Conservation (phyloP, 1,284 basidiomycete genomes). For the Apiotrichum mycotoxinovorans region DNA sequence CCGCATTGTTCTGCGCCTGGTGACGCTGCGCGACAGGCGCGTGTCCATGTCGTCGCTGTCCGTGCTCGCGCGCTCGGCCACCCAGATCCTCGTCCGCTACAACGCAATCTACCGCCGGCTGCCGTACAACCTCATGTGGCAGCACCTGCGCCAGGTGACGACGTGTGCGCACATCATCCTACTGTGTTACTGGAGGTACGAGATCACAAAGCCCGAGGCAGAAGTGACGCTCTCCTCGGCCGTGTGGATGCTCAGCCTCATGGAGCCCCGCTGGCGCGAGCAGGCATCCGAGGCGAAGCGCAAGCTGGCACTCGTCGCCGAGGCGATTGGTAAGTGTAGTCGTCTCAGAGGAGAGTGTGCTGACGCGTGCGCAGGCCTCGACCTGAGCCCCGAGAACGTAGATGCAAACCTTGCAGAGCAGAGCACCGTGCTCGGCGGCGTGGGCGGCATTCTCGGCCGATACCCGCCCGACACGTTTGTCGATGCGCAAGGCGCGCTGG, state of each 20-base stretch:
- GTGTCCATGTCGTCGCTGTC: slow-evolving; percentile 17
- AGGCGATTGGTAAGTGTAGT: slow-evolving; percentile 7
- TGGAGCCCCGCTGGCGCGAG: slow-evolving; percentile 16
- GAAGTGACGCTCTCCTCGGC: slow-evolving; percentile 16
- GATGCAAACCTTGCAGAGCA: not conserved
- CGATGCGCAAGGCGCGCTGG: slow-evolving; percentile 7
- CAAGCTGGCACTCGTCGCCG: slow-evolving; percentile 12
- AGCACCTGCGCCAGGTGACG: slow-evolving; percentile 19
- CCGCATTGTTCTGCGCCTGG: slow-evolving; percentile 12
- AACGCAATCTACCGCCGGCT: slow-evolving; percentile 11
- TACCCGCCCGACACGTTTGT: not conserved
- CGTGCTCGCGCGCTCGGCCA: slow-evolving; percentile 21
- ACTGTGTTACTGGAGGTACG: slow-evolving; percentile 20
- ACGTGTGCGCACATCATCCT: slow-evolving; percentile 24
- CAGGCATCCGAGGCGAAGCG: slow-evolving; percentile 7
- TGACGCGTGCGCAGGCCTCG: slow-evolving; percentile 3
- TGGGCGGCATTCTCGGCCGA: not conserved
- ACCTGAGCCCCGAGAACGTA: not conserved
- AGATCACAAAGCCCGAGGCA: slow-evolving; percentile 20
- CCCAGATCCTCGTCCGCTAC: slow-evolving; percentile 19
- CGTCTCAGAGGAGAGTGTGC: too few relatives aligned
- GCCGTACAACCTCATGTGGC: slow-evolving; percentile 19
- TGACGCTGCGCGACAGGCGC: slow-evolving; percentile 15
- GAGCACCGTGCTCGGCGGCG: not conserved
- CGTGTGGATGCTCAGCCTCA: slow-evolving; percentile 17